Percentiles rank a stretch among this genome's conserved stretches.
Evolutionary conservation across 1,139 yeast genomes (phyloP).

Genomic region (Suhomyces panamericanus): DNA sequence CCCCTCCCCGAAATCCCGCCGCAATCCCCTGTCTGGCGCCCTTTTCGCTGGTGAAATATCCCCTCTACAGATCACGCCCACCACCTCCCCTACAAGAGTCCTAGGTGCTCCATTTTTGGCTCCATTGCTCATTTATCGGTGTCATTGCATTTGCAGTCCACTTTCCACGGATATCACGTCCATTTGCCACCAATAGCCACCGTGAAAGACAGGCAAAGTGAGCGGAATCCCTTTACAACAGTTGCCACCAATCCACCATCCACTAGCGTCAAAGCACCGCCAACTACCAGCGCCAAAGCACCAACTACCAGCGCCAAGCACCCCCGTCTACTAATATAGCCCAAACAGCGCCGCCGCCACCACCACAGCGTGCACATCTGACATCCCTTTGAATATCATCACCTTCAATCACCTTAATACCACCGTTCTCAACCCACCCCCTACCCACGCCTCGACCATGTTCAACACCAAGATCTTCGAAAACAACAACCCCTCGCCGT

Average conservation of each 20-base stretch:
- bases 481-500: conserved; percentile 15
- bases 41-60: conserved; percentile 1
- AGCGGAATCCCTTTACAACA: too few species aligned
- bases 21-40: background rate
- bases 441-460: too few species aligned
- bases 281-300: too few species aligned
- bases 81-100: background rate
- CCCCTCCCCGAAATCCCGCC: background rate
- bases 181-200: background rate
- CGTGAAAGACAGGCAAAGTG: background rate
- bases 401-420: too few species aligned
- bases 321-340: too few species aligned
- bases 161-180: background rate
- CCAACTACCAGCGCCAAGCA: too few species aligned
- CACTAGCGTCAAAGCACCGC: too few species aligned
- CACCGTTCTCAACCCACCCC: background rate
- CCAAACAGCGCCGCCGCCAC: too few species aligned
- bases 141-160: too few species aligned
- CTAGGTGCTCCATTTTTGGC: background rate
- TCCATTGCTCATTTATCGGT: background rate
- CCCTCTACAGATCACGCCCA: conserved; percentile 1
- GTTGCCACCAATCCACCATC: too few species aligned
- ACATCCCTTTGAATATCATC: too few species aligned
- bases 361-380: too few species aligned
- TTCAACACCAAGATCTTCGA: conserved; percentile 23